phyloP scores from a whole-genome alignment of 305 asterid species.

The Fraxinus latifolia region DNA sequence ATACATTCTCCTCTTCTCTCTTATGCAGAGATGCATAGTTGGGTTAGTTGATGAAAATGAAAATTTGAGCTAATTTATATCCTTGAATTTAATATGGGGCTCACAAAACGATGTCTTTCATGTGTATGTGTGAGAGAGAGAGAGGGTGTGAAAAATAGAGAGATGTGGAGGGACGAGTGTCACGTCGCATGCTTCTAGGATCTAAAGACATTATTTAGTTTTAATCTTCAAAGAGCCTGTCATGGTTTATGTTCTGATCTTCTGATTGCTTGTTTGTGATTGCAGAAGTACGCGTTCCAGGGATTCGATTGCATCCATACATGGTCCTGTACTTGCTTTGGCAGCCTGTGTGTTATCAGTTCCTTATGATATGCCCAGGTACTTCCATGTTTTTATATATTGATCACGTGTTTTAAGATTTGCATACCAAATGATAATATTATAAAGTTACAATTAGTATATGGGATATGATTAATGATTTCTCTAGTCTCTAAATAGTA shows the following conservation, averaged over 20 bases:
- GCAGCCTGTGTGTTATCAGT: slow-evolving; percentile 91
- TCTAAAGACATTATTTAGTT: neutral
- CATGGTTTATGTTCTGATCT: slow-evolving; percentile 19
- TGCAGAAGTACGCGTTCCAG: slow-evolving; percentile 67
- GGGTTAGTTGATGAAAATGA: neutral
- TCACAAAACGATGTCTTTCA: neutral
- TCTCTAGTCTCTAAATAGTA: neutral
- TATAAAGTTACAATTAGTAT: neutral
- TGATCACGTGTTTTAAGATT: slow-evolving; percentile 15
- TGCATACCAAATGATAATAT: neutral
- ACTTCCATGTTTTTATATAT: slow-evolving; percentile 24
- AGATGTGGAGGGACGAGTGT: neutral
- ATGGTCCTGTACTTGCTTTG: slow-evolving; percentile 91
- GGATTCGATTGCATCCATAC: slow-evolving; percentile 69
- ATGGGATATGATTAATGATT: slow-evolving; percentile 10
- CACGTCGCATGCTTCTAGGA: neutral
- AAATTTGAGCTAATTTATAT: neutral
- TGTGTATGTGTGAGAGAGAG: neutral
- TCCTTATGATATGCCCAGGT: slow-evolving; percentile 99
- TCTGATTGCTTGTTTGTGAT: slow-evolving; percentile 18
- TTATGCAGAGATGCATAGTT: neutral
- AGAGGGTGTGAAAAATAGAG: neutral
- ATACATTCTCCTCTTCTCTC: neutral
- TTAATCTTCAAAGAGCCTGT: neutral
- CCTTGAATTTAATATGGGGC: neutral